Base-by-base conservation (phyloP, 2,329 filamentous ascomycete genomes). In the Tolypocladium album region DNA sequence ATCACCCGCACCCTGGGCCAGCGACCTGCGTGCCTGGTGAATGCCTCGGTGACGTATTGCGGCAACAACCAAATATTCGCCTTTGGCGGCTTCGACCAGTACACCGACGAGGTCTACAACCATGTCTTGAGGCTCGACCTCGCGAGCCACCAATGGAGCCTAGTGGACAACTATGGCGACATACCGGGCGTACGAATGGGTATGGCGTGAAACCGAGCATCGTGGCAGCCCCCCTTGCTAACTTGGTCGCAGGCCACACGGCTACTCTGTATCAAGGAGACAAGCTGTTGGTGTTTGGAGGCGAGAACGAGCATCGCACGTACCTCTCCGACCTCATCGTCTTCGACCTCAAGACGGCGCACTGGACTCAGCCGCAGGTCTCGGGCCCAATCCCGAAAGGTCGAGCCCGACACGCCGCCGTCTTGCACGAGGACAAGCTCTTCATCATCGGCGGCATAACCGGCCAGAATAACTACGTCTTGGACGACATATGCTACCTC, bases 101-200 rank as follows among this genome's bases (percentile, higher is more conserved):
- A 96, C 71, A 99, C 94, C 0, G 94, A 99, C 72, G 94, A 99
- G 78, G 90, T 99, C 22, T 99, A 99, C 76, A 99, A 99, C 71
- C 94, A 99, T 76, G 94, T 99, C 50, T 80, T 99, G 64, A 88
- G 86, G 67, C 78, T 99, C 58, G 92, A 99, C 72, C 82, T 99
- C 64, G 82, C 88, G 62, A 92, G 88, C 63, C 87, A 94, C 66
- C 90, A 94, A 72, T 99, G 94, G 94, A 94, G 86, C 65, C 79
- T 99, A 57, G 93, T 99, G 24, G 94, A 97, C 76, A 99, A 99
- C 75, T 99, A 96, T 78, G 94, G 94, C 40, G 93, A 97, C 75
- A 97, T 97, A 65, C 93, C 93, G 5, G 93, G 93, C 17, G 93
- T 97, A 57, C 87, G 93, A 65, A 97, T 97, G 94, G 93, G 92